These are phyloP conservation scores for Raffaelea arxii DNA, from an alignment of 2,329 filamentous ascomycete genomes.

Conservation along the genomic window DNA sequence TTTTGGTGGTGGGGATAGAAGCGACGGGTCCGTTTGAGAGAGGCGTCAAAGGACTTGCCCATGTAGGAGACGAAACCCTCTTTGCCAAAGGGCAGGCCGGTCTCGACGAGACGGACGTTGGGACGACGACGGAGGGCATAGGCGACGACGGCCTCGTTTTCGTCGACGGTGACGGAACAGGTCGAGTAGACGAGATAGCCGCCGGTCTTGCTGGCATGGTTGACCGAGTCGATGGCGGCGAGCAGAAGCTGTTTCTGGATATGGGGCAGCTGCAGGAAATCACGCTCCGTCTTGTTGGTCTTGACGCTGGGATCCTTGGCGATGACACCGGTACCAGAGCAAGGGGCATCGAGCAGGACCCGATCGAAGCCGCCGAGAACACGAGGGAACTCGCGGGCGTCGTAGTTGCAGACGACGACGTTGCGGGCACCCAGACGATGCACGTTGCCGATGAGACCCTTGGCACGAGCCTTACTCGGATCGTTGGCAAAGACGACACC, in stretches of 20 bases:
- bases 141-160: slow-evolving; percentile 81
- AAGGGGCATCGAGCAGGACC: slow-evolving; percentile 87
- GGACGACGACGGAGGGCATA: slow-evolving; percentile 87
- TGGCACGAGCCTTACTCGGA: slow-evolving; percentile 83
- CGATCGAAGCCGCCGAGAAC: slow-evolving; percentile 95
- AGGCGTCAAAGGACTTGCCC: slow-evolving; percentile 84
- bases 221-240: slow-evolving; percentile 87
- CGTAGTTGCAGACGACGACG: slow-evolving; percentile 90
- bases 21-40: slow-evolving; percentile 70
- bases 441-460: slow-evolving; percentile 96
- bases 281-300: slow-evolving; percentile 93
- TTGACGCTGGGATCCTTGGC: slow-evolving; percentile 95
- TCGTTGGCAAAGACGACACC: slow-evolving; percentile 95
- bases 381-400: slow-evolving; percentile 85
- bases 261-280: slow-evolving; percentile 90
- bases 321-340: slow-evolving; percentile 94
- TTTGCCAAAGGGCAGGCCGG: slow-evolving; percentile 79
- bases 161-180: slow-evolving; percentile 28
- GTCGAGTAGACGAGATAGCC: slow-evolving; percentile 96
- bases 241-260: slow-evolving; percentile 90
- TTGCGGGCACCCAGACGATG: slow-evolving; percentile 91
- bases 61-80: slow-evolving; percentile 87
- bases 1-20: slow-evolving; percentile 76
- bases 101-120: slow-evolving; percentile 89
- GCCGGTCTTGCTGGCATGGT: slow-evolving; percentile 90